Base-by-base conservation (phyloP, 345 rosid genomes). In the Cardamine chenopodiifolia region DNA sequence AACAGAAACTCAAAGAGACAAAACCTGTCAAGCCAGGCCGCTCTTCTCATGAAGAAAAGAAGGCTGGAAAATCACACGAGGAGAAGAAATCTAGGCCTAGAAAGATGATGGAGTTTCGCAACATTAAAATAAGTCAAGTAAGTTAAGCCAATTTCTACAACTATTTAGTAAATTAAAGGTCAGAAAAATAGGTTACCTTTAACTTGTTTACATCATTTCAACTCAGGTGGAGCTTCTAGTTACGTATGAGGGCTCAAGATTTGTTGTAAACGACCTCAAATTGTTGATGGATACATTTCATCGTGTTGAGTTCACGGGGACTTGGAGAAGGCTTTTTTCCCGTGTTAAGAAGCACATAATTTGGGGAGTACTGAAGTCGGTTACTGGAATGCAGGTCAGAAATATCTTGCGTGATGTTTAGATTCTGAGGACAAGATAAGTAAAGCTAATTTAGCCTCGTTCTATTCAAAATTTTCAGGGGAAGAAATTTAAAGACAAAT, bases 311-410 rank as follows among this genome's bases (percentile, higher is more conserved):
- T 90, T 95, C 76, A 88, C 90, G 56, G 98, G 98, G 62, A 92
- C 96, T 18, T 92, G 99, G 99, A 92, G 98, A 80, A 88, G 90
- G 78, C 84, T 95, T n/a, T 92, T 92, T 81, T 92, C 99, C 35
- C 88, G 98, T 63, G 99, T 95, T 42, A 95, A 95, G 86, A 95
- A 95, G 82, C 98, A 92, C 78, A 92, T 95, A 11, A 92, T 92
- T 49, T 95, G 99, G 99, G 99, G 98, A 61, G 97, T 94, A 68
- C 72, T 95, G 35, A 95, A 95, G 86, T 95, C 98, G 34, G 97
- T 92, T 50, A 90, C 99, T 1, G 99, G 98, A 78, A 90, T 95
- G 99, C 99, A 95, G 94, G 99, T 91, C 76, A 73, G 75, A 17
- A 42, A 32, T 63, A 19, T 34, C 7, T 26, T 47, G 28, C 7